These are phyloP conservation scores for Apiospora phragmitis DNA, from an alignment of 2,329 filamentous ascomycete genomes.

Conservation along the genomic window DNA sequence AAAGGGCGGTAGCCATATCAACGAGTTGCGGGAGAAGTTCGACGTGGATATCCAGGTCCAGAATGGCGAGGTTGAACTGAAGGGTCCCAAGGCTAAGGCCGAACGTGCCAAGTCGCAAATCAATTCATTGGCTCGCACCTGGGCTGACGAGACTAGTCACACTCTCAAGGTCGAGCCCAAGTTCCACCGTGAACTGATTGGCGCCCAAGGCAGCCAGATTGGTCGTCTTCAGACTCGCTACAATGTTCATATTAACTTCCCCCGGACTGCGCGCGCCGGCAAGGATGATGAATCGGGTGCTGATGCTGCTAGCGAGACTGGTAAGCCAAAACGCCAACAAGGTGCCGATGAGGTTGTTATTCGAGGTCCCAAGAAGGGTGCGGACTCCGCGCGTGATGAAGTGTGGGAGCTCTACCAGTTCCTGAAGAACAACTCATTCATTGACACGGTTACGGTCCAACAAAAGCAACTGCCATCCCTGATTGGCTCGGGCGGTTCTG, in stretches of 20 bases:
- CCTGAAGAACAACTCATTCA: constrained; percentile 82
- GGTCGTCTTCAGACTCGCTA: constrained; percentile 91
- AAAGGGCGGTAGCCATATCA: constrained; percentile 66
- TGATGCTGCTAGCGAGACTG: constrained; percentile 69
- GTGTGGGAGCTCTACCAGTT: constrained; percentile 87
- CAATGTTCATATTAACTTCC: constrained; percentile 94
- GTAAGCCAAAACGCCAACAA: constrained; percentile 69
- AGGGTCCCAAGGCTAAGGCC: constrained; percentile 92
- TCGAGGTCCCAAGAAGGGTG: constrained; percentile 88
- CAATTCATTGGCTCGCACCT: constrained; percentile 71
- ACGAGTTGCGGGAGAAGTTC: constrained; percentile 65
- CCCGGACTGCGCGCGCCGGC: constrained; percentile 61
- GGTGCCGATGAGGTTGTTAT: constrained; percentile 85
- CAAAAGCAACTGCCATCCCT: constrained; percentile 91
- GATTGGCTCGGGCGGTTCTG: constrained; percentile 86
- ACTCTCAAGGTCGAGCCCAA: constrained; percentile 88
- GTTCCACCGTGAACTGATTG: constrained; percentile 93
- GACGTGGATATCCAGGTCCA: constrained; percentile 83
- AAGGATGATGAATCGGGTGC: constrained; percentile 69
- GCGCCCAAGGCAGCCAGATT: constrained; percentile 82
- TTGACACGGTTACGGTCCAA: constrained; percentile 78
- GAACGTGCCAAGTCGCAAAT: constrained; percentile 86
- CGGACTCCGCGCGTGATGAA: constrained; percentile 89
- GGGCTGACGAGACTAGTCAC: constrained; percentile 89
- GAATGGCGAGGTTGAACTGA: constrained; percentile 92